phyloP scores from a whole-genome alignment of 208 protist species.

The Crithidia sp. region DNA sequence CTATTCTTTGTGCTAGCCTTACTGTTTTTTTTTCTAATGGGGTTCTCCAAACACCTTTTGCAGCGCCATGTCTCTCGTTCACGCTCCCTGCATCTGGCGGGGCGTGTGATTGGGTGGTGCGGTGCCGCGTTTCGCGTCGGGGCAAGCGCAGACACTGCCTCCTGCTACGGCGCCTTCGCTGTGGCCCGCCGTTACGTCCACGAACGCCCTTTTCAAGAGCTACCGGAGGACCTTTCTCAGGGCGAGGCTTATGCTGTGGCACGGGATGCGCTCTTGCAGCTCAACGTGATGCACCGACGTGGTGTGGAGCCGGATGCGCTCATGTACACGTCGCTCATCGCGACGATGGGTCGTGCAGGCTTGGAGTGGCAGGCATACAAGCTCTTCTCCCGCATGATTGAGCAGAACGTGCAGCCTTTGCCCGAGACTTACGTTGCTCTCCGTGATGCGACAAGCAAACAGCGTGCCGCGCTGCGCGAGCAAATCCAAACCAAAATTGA shows the following conservation, averaged over 20 bases:
- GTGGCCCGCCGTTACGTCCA: constrained; percentile 46
- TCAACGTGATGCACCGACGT: constrained; percentile 93
- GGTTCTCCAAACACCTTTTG: background rate
- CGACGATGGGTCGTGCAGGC: constrained; percentile 83
- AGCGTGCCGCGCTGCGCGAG: constrained; percentile 60
- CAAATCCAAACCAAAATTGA: constrained; percentile 89
- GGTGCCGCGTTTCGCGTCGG: background rate
- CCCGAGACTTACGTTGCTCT: constrained; percentile 93
- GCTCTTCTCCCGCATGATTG: constrained; percentile 93
- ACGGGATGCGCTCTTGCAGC: constrained; percentile 86
- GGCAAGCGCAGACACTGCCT: background rate
- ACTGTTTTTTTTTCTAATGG: constrained; percentile 2
- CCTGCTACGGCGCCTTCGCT: background rate
- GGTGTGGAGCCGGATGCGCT: constrained; percentile 90
- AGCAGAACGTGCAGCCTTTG: constrained; percentile 80
- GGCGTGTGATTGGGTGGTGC: background rate
- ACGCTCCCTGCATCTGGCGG: background rate
- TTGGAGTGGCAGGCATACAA: constrained; percentile 95
- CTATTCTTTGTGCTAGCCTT: background rate
- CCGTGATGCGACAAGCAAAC: constrained; percentile 70
- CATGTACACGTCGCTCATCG: constrained; percentile 93
- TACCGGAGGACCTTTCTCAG: constrained; percentile 50
- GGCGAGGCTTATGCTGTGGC: constrained; percentile 75
- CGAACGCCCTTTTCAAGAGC: constrained; percentile 68
- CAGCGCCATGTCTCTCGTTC: background rate